Conservation (phyloP, 2,329 filamentous ascomycete species). For the Colletotrichum euphorbiae region DNA sequence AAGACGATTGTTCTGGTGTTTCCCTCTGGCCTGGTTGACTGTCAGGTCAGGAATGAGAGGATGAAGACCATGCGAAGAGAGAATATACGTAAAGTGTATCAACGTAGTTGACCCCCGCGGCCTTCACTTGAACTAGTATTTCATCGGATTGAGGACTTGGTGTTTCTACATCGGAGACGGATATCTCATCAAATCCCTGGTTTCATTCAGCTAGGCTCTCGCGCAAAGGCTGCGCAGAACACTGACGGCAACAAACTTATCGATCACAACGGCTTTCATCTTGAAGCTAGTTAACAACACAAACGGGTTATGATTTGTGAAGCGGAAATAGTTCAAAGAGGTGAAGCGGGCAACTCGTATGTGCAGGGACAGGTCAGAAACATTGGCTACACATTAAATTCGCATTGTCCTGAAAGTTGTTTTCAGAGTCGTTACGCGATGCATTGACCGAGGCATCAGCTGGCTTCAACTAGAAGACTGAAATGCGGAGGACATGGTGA, state of each 20-base stretch:
- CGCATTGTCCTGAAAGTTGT: too few species aligned
- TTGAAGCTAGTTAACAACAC: neutral
- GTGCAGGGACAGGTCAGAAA: too few species aligned
- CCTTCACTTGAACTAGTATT: conserved; percentile 56
- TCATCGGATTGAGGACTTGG: conserved; percentile 40
- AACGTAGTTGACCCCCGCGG: conserved; percentile 69
- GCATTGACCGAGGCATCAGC: too few species aligned
- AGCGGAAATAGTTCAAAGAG: too few species aligned
- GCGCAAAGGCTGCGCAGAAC: neutral
- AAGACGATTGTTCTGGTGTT: conserved; percentile 70
- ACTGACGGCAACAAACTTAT: conserved; percentile 44
- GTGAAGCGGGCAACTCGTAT: neutral
- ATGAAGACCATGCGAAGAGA: too few species aligned
- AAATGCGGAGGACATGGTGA: too few species aligned
- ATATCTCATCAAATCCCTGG: conserved; percentile 43
- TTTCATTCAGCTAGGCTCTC: neutral
- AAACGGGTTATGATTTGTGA: too few species aligned
- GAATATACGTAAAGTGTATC: conserved; percentile 65
- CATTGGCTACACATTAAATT: too few species aligned
- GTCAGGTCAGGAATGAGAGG: neutral
- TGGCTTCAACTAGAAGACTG: too few species aligned
- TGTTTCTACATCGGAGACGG: conserved; percentile 43
- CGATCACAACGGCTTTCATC: conserved; percentile 48
- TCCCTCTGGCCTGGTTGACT: conserved; percentile 57
- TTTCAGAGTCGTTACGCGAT: too few species aligned